Evolutionary conservation across 139 green algal species (phyloP).

Genomic region (Closterium sp.): DNA sequence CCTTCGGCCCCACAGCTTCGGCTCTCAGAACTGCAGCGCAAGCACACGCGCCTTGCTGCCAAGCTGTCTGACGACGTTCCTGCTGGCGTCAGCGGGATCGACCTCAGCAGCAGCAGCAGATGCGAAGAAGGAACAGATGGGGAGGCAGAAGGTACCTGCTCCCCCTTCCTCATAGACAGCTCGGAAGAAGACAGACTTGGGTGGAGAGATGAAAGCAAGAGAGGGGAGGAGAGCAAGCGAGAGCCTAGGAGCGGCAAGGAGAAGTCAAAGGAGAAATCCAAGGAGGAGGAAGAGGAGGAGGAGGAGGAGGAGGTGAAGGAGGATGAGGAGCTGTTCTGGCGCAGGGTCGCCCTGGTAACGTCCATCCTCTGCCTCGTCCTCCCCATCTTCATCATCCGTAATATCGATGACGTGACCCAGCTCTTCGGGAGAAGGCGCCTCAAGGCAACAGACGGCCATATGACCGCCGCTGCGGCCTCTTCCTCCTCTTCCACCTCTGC

Average conservation of each 20-base stretch:
- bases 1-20: neutral
- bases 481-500: neutral
- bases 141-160: neutral
- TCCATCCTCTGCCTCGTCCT: neutral
- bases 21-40: neutral
- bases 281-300: neutral
- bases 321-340: neutral
- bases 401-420: neutral
- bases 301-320: neutral
- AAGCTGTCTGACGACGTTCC: neutral
- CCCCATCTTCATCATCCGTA: neutral
- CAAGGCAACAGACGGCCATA: neutral
- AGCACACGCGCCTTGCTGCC: neutral
- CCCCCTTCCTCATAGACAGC: neutral
- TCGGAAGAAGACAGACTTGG: neutral
- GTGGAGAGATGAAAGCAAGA: neutral
- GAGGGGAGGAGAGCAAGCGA: neutral
- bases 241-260: neutral
- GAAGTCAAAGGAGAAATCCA: neutral
- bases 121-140: neutral
- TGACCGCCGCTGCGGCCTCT: neutral
- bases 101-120: neutral
- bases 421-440: neutral
- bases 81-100: neutral
- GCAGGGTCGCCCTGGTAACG: neutral